Conservation (phyloP, 202 grass and related monocot genomes). For the Elaeis oleifera region DNA sequence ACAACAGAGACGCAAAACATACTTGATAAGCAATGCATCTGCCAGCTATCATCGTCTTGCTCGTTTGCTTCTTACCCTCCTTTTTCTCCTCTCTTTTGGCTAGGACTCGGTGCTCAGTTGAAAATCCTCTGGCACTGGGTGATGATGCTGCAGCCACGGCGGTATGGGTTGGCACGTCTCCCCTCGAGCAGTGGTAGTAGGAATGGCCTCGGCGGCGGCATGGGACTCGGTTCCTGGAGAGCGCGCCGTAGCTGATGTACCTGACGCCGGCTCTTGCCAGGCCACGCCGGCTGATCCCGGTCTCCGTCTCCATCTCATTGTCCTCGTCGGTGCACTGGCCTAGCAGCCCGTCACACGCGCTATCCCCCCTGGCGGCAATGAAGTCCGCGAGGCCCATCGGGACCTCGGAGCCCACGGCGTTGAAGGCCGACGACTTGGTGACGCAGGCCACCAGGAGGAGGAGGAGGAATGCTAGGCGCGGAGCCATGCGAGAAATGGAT, state of each 20-base stretch:
- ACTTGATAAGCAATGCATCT: too few relatives aligned
- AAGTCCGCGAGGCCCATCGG: too few relatives aligned
- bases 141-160: slow-evolving; percentile 27
- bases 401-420: not conserved
- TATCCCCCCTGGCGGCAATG: not conserved
- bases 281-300: not conserved
- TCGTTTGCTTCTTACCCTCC: too few relatives aligned
- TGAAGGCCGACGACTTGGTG: not conserved
- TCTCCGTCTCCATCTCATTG: not conserved
- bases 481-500: slow-evolving; percentile 26
- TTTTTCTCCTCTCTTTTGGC: too few relatives aligned
- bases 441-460: not conserved
- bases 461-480: slow-evolving; percentile 21
- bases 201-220: slow-evolving; percentile 25
- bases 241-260: slow-evolving; percentile 26
- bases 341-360: not conserved
- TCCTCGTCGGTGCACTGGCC: slow-evolving; percentile 1
- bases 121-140: slow-evolving; percentile 13
- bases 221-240: slow-evolving; percentile 23
- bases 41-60: too few relatives aligned
- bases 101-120: not conserved
- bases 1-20: too few relatives aligned
- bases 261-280: not conserved
- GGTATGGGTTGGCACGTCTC: slow-evolving; percentile 25
- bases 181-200: slow-evolving; percentile 28